Evolutionary conservation across 129 eudicot genomes (phyloP), one percentile per base, ranked within the genome.

Genomic region (Chrysanthemum makinoi): DNA sequence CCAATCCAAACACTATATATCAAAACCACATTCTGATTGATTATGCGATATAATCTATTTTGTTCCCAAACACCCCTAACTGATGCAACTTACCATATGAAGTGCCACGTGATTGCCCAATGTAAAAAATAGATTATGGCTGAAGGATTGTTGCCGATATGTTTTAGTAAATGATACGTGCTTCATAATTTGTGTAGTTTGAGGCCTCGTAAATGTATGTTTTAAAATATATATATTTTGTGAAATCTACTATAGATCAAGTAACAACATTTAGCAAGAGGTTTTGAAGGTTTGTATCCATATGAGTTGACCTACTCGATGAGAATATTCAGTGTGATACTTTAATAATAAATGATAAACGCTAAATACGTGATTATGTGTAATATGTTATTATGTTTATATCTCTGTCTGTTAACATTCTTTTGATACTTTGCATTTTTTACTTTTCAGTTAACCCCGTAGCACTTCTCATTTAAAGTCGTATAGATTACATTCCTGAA

Each of bases 391-490:
- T 5, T 35, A 35, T 35, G 44, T 51, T 28, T 55, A 1, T 70
- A 54, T 12, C 13, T 70, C 17, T 2, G 33, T 28, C 10, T 16
- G 48, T 68, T 68, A 62, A n/a, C 18, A 11, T 7, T 6, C 16
- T 43, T 63, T 54, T 46, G 11, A 64, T 5, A 43, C 52, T 16
- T 70, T 55, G 44, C 26, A 22, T 24, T 19, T 2, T 72, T 26
- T 48, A 46, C 30, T 55, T 76, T 70, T 62, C 71, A 69, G 76
- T 44, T 35, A 53, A 55, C 19, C 67, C 18, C 1, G 33, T 19
- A 54, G 30, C 57, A 55, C 28, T 56, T 67, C 68, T 76, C 30
- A 20, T 44, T 44, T 58, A 47, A 56, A 26, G 46, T 33, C 35
- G 20, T 44, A 13, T 12, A 54, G 50, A 12, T 67, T 47, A 61